These are phyloP conservation scores for Rhizopus sp. DNA, from an alignment of 371 early-diverging fungal genomes.

Conservation along the genomic window DNA sequence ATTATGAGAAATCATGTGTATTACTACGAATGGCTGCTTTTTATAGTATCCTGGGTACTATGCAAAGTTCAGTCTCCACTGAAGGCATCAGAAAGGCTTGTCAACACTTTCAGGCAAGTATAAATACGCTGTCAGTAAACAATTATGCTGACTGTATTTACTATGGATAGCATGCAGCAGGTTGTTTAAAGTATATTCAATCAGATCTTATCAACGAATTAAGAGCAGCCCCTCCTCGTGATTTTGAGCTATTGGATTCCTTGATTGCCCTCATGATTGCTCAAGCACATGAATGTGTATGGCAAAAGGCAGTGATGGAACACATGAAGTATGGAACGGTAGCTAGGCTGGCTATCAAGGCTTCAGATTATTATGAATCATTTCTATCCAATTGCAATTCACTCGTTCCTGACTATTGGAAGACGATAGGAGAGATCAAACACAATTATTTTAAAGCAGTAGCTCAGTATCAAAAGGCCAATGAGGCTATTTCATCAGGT, in stretches of 20 bases:
- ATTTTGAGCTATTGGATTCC: conserved; percentile 66
- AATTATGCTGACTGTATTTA: neutral
- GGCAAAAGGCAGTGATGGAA: conserved; percentile 79
- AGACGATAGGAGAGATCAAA: conserved; percentile 69
- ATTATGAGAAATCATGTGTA: conserved; percentile 81
- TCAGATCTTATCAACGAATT: conserved; percentile 57
- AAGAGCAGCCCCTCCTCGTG: conserved; percentile 55
- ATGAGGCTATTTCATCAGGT: conserved; percentile 67
- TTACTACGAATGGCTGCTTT: conserved; percentile 84
- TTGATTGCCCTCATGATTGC: conserved; percentile 79
- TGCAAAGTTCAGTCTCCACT: conserved; percentile 61
- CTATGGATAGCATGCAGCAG: conserved; percentile 70
- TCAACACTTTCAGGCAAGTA: conserved; percentile 71
- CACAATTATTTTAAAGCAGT: conserved; percentile 70
- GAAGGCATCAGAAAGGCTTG: conserved; percentile 80
- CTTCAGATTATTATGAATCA: conserved; percentile 59
- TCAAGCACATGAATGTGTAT: conserved; percentile 90
- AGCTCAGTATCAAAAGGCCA: conserved; percentile 75
- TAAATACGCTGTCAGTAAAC: neutral
- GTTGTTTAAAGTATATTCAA: conserved; percentile 68
- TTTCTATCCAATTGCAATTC: conserved; percentile 57
- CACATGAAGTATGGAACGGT: conserved; percentile 76
- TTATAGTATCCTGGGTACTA: conserved; percentile 75
- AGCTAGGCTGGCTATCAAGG: conserved; percentile 74
- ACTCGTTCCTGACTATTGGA: conserved; percentile 57